Evolutionary conservation across 2,329 filamentous ascomycete species (phyloP).

Genomic region (Colletotrichum simmondsii): DNA sequence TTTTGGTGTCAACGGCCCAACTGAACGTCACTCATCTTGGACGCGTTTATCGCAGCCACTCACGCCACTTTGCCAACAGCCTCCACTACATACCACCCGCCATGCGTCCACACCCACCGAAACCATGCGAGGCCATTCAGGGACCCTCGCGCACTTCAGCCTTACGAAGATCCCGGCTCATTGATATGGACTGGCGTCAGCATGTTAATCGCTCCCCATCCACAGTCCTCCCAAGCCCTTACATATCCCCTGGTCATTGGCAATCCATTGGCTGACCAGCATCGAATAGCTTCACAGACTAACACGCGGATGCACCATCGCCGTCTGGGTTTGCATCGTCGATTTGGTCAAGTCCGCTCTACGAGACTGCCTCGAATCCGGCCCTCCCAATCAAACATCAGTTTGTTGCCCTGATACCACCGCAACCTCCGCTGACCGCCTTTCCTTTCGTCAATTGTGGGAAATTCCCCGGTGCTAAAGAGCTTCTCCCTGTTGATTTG

Average conservation of each 20-base stretch:
- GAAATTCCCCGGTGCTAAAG: neutral
- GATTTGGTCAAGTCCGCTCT: constrained; percentile 4
- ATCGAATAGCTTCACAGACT: constrained; percentile 4
- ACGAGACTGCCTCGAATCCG: constrained; percentile 3
- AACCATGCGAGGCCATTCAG: constrained; percentile 19
- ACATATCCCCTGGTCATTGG: constrained; percentile 12
- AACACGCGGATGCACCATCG: constrained; percentile 8
- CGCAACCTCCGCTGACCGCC: neutral
- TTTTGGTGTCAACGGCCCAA: constrained; percentile 3
- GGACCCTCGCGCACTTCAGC: constrained; percentile 28
- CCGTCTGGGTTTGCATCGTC: neutral
- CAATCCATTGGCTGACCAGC: constrained; percentile 26
- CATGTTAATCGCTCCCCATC: constrained; percentile 27
- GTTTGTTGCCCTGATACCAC: neutral
- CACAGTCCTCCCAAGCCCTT: constrained; percentile 11
- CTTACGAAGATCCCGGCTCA: constrained; percentile 34
- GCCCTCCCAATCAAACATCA: neutral
- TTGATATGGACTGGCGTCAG: constrained; percentile 24
- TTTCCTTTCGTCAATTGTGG: neutral
- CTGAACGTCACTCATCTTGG: constrained; percentile 24
- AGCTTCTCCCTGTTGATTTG: neutral
- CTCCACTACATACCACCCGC: neutral
- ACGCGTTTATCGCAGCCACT: constrained; percentile 18
- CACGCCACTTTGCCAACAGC: constrained; percentile 15
- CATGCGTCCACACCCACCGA: neutral